Base-by-base conservation (phyloP, 768 basidiomycete genomes). In the Suillus luteus region DNA sequence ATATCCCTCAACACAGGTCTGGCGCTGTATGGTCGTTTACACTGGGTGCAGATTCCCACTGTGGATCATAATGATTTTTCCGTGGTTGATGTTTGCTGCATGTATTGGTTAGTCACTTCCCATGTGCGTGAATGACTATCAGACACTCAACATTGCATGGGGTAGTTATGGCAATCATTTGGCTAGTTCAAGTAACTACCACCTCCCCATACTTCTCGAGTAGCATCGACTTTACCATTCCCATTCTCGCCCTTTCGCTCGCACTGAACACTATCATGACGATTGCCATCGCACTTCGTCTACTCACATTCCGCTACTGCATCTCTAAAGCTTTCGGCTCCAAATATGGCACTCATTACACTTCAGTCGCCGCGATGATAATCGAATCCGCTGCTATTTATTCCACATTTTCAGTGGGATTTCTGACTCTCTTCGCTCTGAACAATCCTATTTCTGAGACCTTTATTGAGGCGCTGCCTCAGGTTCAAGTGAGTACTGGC, bases 301-400 rank as follows among this genome's bases (percentile, higher is more conserved):
- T 80, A 6, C 55, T 76, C 11, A 14, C 52, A 22, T 64, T 68
- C n/a, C 72, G 74, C 12, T 57, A 66, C 35, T 59, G 41, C 8
- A 37, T 64, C 1, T 19, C 55, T 2, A n/a, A 43, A 1, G 60
- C 59, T 1, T 49, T 80, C 1, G 76, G 76, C n/a, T 35, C 58
- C 15, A 62, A 48, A 33, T 60, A 72, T 31, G 68, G 71, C 8
- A 43, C 46, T 7, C 67, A 68, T 19, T 80, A 80, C 59, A 70
- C 74, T 3, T 73, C 70, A 2, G 59, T 78, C 9, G 71, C 71
- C 14, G 69, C 78, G 3, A 78, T 80, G 68, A 49, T 77, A 35
- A 52, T 80, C 54, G 79, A 80, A 65, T 76, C 75, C 1, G 76
- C 75, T 2, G 67, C 73, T 4, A 41, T 76, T 3, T 78, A 77